phyloP scores from a whole-genome alignment of 2,329 filamentous ascomycete genomes.

The Sarocladium strictum region DNA sequence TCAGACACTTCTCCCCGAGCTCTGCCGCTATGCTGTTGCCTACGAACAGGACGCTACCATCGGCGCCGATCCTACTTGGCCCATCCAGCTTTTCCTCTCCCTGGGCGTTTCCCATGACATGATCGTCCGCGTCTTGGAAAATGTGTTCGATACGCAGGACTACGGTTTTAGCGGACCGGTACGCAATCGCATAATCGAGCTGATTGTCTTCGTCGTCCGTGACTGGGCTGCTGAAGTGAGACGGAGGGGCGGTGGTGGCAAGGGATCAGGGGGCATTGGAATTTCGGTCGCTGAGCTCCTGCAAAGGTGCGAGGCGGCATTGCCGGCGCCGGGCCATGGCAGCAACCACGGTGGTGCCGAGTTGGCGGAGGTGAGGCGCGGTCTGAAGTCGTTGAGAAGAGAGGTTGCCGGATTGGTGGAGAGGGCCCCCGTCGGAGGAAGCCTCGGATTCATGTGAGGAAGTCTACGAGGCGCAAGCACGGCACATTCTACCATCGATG shows the following conservation, averaged over 20 bases:
- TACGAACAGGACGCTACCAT: constrained; percentile 53
- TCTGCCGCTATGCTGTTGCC: constrained; percentile 57
- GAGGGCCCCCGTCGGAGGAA: constrained; percentile 31
- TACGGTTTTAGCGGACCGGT: constrained; percentile 49
- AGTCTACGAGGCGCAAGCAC: not conserved
- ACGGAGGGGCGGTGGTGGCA: constrained; percentile 32
- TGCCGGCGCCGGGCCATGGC: constrained; percentile 32
- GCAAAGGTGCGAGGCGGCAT: constrained; percentile 40
- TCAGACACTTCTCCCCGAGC: constrained; percentile 51
- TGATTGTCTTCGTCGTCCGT: constrained; percentile 44
- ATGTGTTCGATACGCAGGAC: constrained; percentile 52
- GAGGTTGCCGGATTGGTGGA: constrained; percentile 39
- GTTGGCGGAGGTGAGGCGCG: constrained; percentile 35
- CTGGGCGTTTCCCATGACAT: constrained; percentile 52
- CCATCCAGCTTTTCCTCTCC: constrained; percentile 48
- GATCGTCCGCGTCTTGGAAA: constrained; percentile 49
- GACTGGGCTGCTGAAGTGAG: constrained; percentile 45
- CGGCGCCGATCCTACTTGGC: constrained; percentile 52
- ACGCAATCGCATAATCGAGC: constrained; percentile 47
- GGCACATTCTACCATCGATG: not conserved
- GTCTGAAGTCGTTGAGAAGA: constrained; percentile 35
- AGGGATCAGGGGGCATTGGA: constrained; percentile 30
- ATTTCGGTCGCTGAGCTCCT: constrained; percentile 45
- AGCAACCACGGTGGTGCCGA: constrained; percentile 40
- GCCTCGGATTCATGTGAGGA: constrained; percentile 39